phyloP scores from a whole-genome alignment of 1,284 basidiomycete genomes.

The Cryptococcus depauperatus region DNA sequence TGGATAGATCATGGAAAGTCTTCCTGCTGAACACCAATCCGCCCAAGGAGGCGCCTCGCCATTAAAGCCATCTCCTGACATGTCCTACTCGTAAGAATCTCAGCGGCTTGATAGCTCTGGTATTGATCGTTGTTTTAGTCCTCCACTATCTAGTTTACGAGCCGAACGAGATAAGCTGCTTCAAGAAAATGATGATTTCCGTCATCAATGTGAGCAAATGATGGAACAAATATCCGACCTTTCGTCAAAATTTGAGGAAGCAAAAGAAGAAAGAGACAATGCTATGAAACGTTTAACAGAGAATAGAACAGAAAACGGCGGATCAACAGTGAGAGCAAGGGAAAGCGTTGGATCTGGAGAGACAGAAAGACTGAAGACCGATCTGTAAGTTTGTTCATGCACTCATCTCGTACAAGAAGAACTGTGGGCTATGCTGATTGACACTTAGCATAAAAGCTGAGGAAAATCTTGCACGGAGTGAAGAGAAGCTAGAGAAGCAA shows the following conservation, averaged over 20 bases:
- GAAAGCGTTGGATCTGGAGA: constrained; percentile 46
- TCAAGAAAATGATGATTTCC: constrained; percentile 36
- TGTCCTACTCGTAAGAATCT: constrained; percentile 11
- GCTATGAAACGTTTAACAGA: constrained; percentile 13
- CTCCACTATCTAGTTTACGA: constrained; percentile 17
- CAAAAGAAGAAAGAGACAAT: constrained; percentile 23
- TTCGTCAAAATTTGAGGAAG: constrained; percentile 23
- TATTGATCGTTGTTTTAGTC: constrained; percentile 4
- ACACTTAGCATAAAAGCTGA: constrained; percentile 54
- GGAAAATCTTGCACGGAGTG: constrained; percentile 70
- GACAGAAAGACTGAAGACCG: constrained; percentile 65
- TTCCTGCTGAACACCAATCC: constrained; percentile 21
- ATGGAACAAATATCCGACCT: constrained; percentile 38
- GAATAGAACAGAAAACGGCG: constrained; percentile 49
- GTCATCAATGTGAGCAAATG: constrained; percentile 27
- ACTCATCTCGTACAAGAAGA: too few species aligned
- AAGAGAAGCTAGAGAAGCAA: constrained; percentile 71
- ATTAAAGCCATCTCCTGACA: constrained; percentile 6
- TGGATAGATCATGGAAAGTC: constrained; percentile 29
- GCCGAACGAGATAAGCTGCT: constrained; percentile 35
- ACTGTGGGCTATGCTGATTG: too few species aligned
- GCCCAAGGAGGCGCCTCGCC: constrained; percentile 7
- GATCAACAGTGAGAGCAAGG: constrained; percentile 53
- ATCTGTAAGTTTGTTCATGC: constrained; percentile 58
- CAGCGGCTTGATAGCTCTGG: background rate